Evolutionary conservation across 1,284 basidiomycete species (phyloP).

Genomic region (Cryptococcus sp.): DNA sequence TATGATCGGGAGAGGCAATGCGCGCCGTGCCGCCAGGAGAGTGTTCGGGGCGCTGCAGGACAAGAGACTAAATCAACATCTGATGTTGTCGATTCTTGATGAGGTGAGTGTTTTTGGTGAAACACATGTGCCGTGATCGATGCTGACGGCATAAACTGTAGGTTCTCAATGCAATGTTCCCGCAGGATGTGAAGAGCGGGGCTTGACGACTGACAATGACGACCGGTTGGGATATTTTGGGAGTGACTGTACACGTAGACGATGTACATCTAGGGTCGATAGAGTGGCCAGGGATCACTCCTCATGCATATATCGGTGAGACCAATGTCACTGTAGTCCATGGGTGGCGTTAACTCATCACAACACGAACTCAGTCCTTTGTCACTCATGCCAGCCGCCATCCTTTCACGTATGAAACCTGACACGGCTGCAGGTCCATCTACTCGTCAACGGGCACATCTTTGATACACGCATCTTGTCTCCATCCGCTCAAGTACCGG

Average conservation of each 20-base stretch:
- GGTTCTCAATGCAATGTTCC: slow-evolving; percentile 24
- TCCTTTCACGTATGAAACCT: background rate
- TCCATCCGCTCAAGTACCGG: no score
- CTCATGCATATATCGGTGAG: no score
- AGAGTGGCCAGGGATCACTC: no score
- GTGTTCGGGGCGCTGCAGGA: slow-evolving; percentile 93
- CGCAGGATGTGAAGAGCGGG: background rate
- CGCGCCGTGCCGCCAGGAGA: slow-evolving; percentile 80
- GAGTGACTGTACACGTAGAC: no score
- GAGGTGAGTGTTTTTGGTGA: slow-evolving; percentile 58
- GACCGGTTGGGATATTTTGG: background rate
- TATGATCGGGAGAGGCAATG: slow-evolving; percentile 92
- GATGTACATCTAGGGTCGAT: no score
- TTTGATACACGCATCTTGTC: no score
- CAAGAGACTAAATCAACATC: slow-evolving; percentile 83
- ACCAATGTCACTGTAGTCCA: no score
- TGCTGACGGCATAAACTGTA: background rate
- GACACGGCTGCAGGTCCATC: no score
- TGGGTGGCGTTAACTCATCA: background rate
- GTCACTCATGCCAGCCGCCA: background rate
- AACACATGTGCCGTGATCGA: background rate
- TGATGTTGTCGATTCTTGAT: slow-evolving; percentile 79
- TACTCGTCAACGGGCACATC: no score
- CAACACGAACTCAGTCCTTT: background rate
- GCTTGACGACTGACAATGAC: background rate